These are phyloP conservation scores for Aspergillus incahuasiensis DNA, from an alignment of 495 filamentous ascomycete genomes.

Conservation along the genomic window DNA sequence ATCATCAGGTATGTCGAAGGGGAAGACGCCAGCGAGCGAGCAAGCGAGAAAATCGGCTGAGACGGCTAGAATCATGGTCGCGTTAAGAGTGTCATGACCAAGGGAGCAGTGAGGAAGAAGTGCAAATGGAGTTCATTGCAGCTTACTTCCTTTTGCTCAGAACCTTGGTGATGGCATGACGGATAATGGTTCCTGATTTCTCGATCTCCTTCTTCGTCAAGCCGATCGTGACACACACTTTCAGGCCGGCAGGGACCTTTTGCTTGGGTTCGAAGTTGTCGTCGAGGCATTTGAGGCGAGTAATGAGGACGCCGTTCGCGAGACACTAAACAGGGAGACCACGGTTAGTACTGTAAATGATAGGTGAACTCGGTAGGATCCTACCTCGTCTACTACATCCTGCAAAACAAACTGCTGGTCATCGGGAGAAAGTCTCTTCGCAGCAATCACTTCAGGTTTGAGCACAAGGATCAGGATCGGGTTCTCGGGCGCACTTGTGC, in stretches of 20 bases:
- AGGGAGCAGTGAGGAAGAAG: background rate
- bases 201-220: slow-evolving; percentile 92
- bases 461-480: slow-evolving; percentile 81
- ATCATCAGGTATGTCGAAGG: slow-evolving; percentile 5
- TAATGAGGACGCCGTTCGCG: slow-evolving; percentile 82
- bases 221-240: slow-evolving; percentile 83
- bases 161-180: slow-evolving; percentile 93
- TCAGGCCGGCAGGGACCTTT: slow-evolving; percentile 69
- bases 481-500: slow-evolving; percentile 78
- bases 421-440: slow-evolving; percentile 57
- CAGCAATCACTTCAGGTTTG: slow-evolving; percentile 75
- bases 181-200: slow-evolving; percentile 79
- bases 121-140: slow-evolving; percentile 1
- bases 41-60: background rate
- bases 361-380: slow-evolving; percentile 10
- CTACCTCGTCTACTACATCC: slow-evolving; percentile 90
- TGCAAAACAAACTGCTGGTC: slow-evolving; percentile 85
- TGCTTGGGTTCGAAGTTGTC: slow-evolving; percentile 60
- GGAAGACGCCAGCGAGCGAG: background rate
- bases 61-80: slow-evolving; percentile 9
- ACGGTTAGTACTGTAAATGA: slow-evolving; percentile 4
- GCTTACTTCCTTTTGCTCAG: slow-evolving; percentile 50
- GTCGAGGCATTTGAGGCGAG: slow-evolving; percentile 73
- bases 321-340: slow-evolving; percentile 49
- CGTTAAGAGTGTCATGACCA: slow-evolving; percentile 17